Percentiles rank a stretch among this genome's conserved stretches.
Conservation (phyloP, 495 filamentous ascomycete genomes). For the Cercophora newfieldiana region DNA sequence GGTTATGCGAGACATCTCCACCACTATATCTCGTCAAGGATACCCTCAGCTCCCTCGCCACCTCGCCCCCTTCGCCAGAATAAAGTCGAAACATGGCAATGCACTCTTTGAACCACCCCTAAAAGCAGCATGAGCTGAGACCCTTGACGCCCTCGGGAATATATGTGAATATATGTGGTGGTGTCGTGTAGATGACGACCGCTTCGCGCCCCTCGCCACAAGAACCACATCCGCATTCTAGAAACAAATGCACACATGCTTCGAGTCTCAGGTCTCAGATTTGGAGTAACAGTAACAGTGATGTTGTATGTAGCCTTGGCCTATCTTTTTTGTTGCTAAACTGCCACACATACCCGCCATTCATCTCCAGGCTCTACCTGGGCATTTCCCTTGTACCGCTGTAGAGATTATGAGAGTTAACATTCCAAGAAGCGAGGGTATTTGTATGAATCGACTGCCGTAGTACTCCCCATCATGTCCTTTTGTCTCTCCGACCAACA, state of each 20-base stretch:
- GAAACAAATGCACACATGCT: not conserved
- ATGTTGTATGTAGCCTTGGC: not conserved
- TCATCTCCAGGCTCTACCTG: not conserved
- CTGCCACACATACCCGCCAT: no score
- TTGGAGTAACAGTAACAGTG: not conserved
- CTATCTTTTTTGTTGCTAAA: not conserved
- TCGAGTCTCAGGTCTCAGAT: not conserved
- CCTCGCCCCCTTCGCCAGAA: not conserved
- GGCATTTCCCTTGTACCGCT: not conserved
- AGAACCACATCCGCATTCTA: not conserved
- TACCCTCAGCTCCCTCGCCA: not conserved
- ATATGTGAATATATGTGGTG: not conserved
- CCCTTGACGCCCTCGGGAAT: not conserved
- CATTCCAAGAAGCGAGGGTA: conserved; percentile 1
- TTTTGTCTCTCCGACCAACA: not conserved
- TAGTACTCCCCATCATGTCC: not conserved
- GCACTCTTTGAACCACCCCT: not conserved
- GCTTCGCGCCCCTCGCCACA: not conserved
- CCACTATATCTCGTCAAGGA: not conserved
- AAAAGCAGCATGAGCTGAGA: not conserved
- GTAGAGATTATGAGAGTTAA: not conserved
- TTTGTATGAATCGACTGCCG: not conserved
- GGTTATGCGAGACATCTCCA: not conserved
- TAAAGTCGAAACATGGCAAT: not conserved
- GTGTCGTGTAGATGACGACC: not conserved